Conservation (phyloP, 2,329 filamentous ascomycete species). For the Cordyceps fumosorosea region DNA sequence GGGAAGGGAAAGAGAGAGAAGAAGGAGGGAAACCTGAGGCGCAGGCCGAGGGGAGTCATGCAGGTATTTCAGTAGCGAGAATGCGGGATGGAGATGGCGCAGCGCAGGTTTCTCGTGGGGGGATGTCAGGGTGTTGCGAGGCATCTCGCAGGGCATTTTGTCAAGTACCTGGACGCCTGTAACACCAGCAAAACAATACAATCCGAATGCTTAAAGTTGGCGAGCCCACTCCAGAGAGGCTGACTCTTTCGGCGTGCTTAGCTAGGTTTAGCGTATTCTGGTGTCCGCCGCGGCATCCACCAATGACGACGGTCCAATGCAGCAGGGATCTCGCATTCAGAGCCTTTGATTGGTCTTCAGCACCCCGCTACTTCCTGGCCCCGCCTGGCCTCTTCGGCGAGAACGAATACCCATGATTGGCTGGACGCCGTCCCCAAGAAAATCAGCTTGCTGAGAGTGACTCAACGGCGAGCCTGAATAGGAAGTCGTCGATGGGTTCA, state of each 20-base stretch:
- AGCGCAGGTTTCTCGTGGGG: slow-evolving; percentile 2
- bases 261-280: slow-evolving; percentile 28
- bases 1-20: slow-evolving; percentile 12
- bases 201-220: neutral
- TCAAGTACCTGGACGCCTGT: neutral
- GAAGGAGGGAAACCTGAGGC: slow-evolving; percentile 24
- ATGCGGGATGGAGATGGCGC: slow-evolving; percentile 16
- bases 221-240: slow-evolving; percentile 11
- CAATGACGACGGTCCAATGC: slow-evolving; percentile 21
- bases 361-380: neutral
- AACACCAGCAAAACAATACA: neutral
- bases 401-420: slow-evolving; percentile 9
- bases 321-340: slow-evolving; percentile 12
- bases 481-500: neutral
- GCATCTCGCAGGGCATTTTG: neutral
- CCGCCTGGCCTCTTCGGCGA: slow-evolving; percentile 14
- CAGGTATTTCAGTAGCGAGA: slow-evolving; percentile 19
- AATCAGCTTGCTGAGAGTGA: neutral
- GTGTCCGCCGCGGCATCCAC: slow-evolving; percentile 14
- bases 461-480: slow-evolving; percentile 12
- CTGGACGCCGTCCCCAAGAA: neutral
- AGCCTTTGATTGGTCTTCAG: neutral
- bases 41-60: slow-evolving; percentile 18
- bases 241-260: slow-evolving; percentile 40
- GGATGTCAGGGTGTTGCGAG: neutral